Evolutionary conservation across 352 stramenopile genomes (phyloP), one percentile per base, ranked within the genome.

Genomic region (Globisporangium yorkense): DNA sequence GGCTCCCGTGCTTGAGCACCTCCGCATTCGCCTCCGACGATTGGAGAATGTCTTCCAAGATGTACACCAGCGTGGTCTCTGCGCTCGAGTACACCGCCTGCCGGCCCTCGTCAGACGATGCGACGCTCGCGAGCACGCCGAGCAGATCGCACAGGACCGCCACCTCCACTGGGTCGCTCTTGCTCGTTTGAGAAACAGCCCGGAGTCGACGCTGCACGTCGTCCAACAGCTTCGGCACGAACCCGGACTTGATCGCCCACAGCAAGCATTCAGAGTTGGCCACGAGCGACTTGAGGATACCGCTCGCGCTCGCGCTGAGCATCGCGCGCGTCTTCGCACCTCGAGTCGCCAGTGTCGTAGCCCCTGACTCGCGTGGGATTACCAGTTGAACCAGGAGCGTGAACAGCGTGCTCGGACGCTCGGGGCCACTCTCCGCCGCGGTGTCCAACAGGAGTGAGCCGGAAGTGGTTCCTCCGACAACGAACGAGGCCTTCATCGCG

Each of bases 201-300:
- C 72, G 69, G 7, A 84, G 65, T 10, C 72, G 65, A 20, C 78
- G 62, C 46, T 79, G 64, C 21, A 80, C 65, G 37, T 62, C 58
- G 43, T 63, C 27, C 15, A 88, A 54, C 15, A 87, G 40, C 49
- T 63, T 74, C 0, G 56, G 41, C 20, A 88, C 65, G 18, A 71
- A 66, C 1, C 77, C 77, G 0, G 54, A 70, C 56, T 80, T 87
- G 52, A 82, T 66, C 10, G 66, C 67, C 56, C 59, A 67, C 24
- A 70, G 56, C 13, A 85, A 60, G 35, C 77, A 87, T 55, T 90
- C 80, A 1, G 57, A 18, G 43, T 81, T 69, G n/a, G 87, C 57
- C 21, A 90, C 49, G 8, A 62, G 61, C 1, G 70, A 67, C 52
- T 73, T 79, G 21, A 88, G 47, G 24, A 88, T 66, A 44, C 72